A percentile compares a stretch with the other conserved stretches of the same genome.
Evolutionary conservation across 2,329 filamentous ascomycete species (phyloP).

Genomic region (Tolypocladium endophyticum): DNA sequence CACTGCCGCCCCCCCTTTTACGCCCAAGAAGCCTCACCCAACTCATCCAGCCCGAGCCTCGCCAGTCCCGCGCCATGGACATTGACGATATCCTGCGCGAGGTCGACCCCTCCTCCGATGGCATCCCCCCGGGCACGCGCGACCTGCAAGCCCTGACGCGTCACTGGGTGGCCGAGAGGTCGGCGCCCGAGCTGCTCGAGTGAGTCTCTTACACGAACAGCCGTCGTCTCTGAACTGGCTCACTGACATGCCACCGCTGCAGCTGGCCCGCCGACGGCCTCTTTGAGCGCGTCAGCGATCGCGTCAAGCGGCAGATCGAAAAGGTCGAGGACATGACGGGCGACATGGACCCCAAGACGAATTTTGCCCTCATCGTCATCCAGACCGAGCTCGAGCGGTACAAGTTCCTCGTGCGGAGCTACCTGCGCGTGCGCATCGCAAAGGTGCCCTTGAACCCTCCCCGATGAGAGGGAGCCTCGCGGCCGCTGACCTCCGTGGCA

Average conservation of each 20-base stretch:
- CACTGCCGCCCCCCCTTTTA: background rate
- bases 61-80: conserved; percentile 42
- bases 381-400: conserved; percentile 94
- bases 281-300: conserved; percentile 71
- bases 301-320: conserved; percentile 60
- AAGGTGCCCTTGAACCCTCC: conserved; percentile 45
- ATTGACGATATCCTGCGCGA: conserved; percentile 72
- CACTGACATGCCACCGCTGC: background rate
- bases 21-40: background rate
- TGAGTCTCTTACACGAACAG: conserved; percentile 32
- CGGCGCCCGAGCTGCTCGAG: conserved; percentile 77
- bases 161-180: conserved; percentile 86
- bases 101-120: conserved; percentile 50
- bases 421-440: conserved; percentile 72
- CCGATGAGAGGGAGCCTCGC: background rate
- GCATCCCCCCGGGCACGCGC: conserved; percentile 47
- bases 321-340: conserved; percentile 68
- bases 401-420: conserved; percentile 80
- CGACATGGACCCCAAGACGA: conserved; percentile 79
- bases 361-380: conserved; percentile 86
- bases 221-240: background rate
- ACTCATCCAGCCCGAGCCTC: background rate
- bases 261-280: conserved; percentile 60
- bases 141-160: conserved; percentile 86
- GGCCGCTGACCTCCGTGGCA: conserved; percentile 16